phyloP scores from a whole-genome alignment of 75 land plant genomes.

The Adiantum capillusveneris region DNA sequence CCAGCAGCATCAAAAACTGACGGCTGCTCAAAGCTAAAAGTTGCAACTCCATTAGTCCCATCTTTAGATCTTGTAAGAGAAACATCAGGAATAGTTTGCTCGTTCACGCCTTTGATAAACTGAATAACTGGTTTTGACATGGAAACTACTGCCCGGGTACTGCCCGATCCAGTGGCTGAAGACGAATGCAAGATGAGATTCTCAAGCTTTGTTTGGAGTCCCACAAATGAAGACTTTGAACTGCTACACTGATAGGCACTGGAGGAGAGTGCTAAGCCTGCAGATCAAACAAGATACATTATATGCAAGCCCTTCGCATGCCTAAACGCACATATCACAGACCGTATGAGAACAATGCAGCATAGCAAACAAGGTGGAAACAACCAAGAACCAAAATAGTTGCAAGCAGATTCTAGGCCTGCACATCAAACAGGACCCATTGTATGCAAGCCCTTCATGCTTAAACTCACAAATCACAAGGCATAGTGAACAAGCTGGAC shows the following conservation, averaged over 20 bases:
- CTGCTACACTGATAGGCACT: constrained; percentile 4
- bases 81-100: constrained; percentile 82
- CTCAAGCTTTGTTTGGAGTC: neutral
- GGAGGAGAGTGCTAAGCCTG: neutral
- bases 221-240: neutral
- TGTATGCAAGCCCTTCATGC: no score
- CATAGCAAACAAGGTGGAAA: no score
- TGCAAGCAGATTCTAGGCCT: no score
- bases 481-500: no score
- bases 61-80: constrained; percentile 81
- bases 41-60: constrained; percentile 86
- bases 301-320: no score
- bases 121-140: constrained; percentile 73
- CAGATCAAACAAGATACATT: neutral
- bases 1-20: constrained; percentile 92
- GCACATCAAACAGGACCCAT: no score
- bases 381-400: no score
- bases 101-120: constrained; percentile 88
- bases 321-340: no score
- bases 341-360: no score
- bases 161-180: neutral
- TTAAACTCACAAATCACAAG: no score
- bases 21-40: constrained; percentile 74
- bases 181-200: no score
- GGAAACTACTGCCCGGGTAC: constrained; percentile 19